Conservation (phyloP, 768 basidiomycete genomes). For the Inosperma sp. region DNA sequence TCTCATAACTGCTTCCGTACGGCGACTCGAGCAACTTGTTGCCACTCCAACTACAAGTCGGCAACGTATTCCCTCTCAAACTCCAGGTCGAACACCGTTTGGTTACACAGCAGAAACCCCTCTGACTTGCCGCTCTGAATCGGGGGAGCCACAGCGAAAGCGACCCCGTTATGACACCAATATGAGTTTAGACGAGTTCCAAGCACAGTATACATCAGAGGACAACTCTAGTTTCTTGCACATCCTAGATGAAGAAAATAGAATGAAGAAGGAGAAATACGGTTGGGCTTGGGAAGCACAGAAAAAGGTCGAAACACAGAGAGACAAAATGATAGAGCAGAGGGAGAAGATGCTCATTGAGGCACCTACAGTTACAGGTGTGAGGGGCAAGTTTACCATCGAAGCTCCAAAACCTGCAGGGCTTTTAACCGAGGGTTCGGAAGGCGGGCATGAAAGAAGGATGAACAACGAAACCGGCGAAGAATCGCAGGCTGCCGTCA, state of each 20-base stretch:
- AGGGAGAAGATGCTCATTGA: constrained; percentile 73
- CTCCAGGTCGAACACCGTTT: constrained; percentile 66
- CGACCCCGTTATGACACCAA: constrained; percentile 54
- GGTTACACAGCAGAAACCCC: constrained; percentile 64
- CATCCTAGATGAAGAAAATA: constrained; percentile 88
- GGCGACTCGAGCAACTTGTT: constrained; percentile 59
- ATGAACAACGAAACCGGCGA: constrained; percentile 19
- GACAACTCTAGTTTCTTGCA: constrained; percentile 96
- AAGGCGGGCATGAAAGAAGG: constrained; percentile 23
- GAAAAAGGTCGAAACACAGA: constrained; percentile 65
- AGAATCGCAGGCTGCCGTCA: constrained; percentile 20
- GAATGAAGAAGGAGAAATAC: constrained; percentile 71
- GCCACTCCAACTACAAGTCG: constrained; percentile 44
- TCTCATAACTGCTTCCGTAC: constrained; percentile 73
- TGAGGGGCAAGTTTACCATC: constrained; percentile 62
- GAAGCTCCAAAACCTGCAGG: constrained; percentile 55
- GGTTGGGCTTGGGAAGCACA: constrained; percentile 97
- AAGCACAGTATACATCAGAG: constrained; percentile 89
- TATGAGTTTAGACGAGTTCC: constrained; percentile 80
- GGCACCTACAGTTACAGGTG: constrained; percentile 53
- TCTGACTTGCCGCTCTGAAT: constrained; percentile 31
- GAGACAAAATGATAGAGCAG: constrained; percentile 58
- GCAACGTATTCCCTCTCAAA: constrained; percentile 30
- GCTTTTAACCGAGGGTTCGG: constrained; percentile 41
- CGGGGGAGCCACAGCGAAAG: constrained; percentile 46